Evolutionary conservation across 805 yeast genomes (phyloP).

Genomic region (Saccharomycopsis amapae): DNA sequence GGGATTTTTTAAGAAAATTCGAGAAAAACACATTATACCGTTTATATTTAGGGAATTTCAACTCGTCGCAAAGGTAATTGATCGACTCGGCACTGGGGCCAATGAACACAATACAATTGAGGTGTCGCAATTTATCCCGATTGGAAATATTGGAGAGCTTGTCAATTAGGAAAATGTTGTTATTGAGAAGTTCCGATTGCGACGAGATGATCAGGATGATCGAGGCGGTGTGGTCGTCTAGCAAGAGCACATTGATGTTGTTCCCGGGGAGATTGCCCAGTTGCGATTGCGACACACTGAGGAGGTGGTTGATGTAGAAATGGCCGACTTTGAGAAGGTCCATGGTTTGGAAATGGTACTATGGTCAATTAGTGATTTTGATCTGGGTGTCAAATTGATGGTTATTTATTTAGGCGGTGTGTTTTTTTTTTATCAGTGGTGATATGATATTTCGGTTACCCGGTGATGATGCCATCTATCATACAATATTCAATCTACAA

Average conservation of each 20-base stretch:
- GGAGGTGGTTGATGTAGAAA: slow-evolving; percentile 33
- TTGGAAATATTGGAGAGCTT: slow-evolving; percentile 45
- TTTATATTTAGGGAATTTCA: slow-evolving; percentile 71
- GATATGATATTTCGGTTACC: no score
- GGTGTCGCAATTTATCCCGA: slow-evolving; percentile 68
- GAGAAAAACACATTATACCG: slow-evolving; percentile 73
- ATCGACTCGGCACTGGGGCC: slow-evolving; percentile 66
- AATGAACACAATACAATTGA: slow-evolving; percentile 73
- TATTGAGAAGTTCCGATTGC: slow-evolving; percentile 73
- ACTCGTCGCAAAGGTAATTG: slow-evolving; percentile 52
- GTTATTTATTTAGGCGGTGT: no score
- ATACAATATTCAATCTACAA: no score
- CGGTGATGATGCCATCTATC: no score
- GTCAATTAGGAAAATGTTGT: slow-evolving; percentile 82
- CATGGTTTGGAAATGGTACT: no score
- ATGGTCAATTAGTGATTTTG: no score
- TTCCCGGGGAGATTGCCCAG: slow-evolving; percentile 26
- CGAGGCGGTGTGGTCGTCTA: slow-evolving; percentile 75
- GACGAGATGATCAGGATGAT: slow-evolving; percentile 85
- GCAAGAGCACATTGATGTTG: slow-evolving; percentile 62
- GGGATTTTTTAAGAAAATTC: slow-evolving; percentile 66
- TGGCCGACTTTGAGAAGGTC: slow-evolving; percentile 32
- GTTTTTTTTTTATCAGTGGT: no score
- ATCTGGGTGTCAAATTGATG: no score
- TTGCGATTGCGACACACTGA: slow-evolving; percentile 26